Percentiles rank a stretch among this genome's conserved stretches.
phyloP scores from a whole-genome alignment of 768 basidiomycete genomes.

The Mycena filopes region DNA sequence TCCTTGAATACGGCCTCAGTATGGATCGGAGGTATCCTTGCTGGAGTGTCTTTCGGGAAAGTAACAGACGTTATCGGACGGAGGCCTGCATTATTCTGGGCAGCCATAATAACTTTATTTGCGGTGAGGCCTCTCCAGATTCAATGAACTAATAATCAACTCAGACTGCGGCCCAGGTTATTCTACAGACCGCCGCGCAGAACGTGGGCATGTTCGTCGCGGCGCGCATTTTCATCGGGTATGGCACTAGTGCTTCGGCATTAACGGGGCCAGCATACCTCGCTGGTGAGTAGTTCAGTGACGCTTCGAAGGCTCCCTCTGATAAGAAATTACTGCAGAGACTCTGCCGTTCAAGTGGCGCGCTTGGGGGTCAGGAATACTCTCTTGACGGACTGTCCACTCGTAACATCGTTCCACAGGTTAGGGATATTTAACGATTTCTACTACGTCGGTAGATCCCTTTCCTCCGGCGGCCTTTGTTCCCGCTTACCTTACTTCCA shows the following conservation, averaged over 20 bases:
- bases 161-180: slow-evolving; percentile 10
- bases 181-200: slow-evolving; percentile 38
- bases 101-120: slow-evolving; percentile 33
- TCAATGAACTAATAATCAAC: no score
- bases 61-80: slow-evolving; percentile 38
- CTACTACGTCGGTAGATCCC: slow-evolving; percentile 36
- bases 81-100: slow-evolving; percentile 35
- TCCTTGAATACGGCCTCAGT: slow-evolving; percentile 35
- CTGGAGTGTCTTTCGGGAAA: slow-evolving; percentile 35
- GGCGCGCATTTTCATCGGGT: slow-evolving; percentile 37
- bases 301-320: background rate
- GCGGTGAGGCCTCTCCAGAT: slow-evolving; percentile 12
- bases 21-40: slow-evolving; percentile 38
- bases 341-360: slow-evolving; percentile 36
- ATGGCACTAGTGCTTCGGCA: slow-evolving; percentile 36
- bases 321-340: slow-evolving; percentile 7
- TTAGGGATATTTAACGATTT: slow-evolving; percentile 40
- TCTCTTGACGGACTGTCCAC: no score
- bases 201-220: slow-evolving; percentile 38
- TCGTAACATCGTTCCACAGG: no score
- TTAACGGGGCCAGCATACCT: slow-evolving; percentile 37
- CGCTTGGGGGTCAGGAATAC: slow-evolving; percentile 37
- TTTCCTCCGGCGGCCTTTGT: background rate
- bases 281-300: slow-evolving; percentile 11
- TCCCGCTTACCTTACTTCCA: background rate